A percentile compares a stretch with the other conserved stretches of the same genome.
Evolutionary conservation across 805 yeast species (phyloP).

Genomic region (Kluyveromyces dobzhanskii): DNA sequence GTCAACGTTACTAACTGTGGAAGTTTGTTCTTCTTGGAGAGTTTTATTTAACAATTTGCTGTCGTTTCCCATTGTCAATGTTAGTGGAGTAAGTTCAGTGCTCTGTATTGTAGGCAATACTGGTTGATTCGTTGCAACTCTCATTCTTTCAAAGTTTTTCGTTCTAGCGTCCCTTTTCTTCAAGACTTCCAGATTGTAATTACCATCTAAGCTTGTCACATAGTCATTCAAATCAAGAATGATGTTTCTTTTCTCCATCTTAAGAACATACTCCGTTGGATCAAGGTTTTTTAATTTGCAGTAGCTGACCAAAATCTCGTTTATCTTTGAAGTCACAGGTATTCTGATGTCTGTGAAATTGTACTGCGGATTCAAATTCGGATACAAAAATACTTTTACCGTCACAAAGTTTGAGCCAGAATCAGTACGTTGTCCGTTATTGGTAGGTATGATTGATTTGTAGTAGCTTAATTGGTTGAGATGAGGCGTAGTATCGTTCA

Average conservation of each 20-base stretch:
- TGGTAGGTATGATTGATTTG: slow-evolving; percentile 29
- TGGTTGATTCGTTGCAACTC: slow-evolving; percentile 21
- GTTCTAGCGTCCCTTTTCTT: slow-evolving; percentile 36
- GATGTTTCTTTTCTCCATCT: slow-evolving; percentile 26
- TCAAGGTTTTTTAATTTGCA: slow-evolving; percentile 30
- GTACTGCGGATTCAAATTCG: slow-evolving; percentile 23
- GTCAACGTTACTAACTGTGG: slow-evolving; percentile 7
- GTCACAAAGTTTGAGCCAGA: slow-evolving; percentile 13
- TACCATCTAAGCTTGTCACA: slow-evolving; percentile 35
- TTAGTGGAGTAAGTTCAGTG: slow-evolving; percentile 27
- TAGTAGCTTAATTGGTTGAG: slow-evolving; percentile 31
- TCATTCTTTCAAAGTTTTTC: slow-evolving; percentile 27
- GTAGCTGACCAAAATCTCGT: slow-evolving; percentile 31
- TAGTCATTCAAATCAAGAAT: slow-evolving; percentile 32
- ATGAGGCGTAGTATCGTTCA: not conserved
- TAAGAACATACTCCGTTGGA: slow-evolving; percentile 31
- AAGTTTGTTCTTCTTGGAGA: slow-evolving; percentile 3
- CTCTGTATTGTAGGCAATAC: slow-evolving; percentile 28
- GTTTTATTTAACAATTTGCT: slow-evolving; percentile 5
- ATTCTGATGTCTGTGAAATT: slow-evolving; percentile 26
- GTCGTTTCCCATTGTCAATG: slow-evolving; percentile 18
- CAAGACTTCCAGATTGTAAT: slow-evolving; percentile 34
- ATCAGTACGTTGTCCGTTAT: slow-evolving; percentile 11
- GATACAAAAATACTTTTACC: slow-evolving; percentile 29
- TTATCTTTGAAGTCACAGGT: slow-evolving; percentile 28